These are phyloP conservation scores for Elasticomyces elasticus DNA, from an alignment of 495 filamentous ascomycete species.

Conservation along the genomic window DNA sequence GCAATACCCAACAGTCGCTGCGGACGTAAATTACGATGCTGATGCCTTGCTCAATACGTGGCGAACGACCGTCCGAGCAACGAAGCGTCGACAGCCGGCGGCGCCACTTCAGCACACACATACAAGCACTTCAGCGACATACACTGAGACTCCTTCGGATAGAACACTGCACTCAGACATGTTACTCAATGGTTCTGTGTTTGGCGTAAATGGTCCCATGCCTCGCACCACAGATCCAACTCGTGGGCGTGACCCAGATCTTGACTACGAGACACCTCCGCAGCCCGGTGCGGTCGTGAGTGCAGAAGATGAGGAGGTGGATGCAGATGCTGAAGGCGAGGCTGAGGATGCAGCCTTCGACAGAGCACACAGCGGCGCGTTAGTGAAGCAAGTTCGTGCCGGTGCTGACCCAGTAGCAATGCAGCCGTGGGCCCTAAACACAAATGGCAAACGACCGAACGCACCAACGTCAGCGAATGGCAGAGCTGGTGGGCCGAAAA, in stretches of 20 bases:
- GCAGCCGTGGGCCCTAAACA: not conserved
- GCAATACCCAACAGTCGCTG: not conserved
- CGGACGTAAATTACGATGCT: constrained; percentile 8
- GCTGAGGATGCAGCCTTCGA: not conserved
- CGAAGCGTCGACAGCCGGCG: not conserved
- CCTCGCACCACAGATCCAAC: not conserved
- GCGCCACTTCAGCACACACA: not conserved
- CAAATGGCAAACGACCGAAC: constrained; percentile 7
- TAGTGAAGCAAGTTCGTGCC: not conserved
- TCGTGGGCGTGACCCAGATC: not conserved
- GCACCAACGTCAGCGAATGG: not conserved
- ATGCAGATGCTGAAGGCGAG: constrained; percentile 2
- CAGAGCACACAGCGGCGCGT: not conserved
- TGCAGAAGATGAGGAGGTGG: constrained; percentile 2
- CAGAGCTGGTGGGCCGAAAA: not conserved
- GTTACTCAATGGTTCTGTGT: constrained; percentile 13
- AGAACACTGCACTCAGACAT: constrained; percentile 2
- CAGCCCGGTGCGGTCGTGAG: constrained; percentile 8
- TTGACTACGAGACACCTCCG: constrained; percentile 12
- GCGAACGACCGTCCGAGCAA: constrained; percentile 1
- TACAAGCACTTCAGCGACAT: not conserved
- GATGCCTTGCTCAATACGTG: constrained; percentile 16
- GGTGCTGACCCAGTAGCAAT: not conserved
- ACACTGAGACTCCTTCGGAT: not conserved
- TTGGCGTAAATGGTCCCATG: constrained; percentile 15